Evolutionary conservation across 2,329 filamentous ascomycete species (phyloP).

Genomic region (Diatrype stigma): DNA sequence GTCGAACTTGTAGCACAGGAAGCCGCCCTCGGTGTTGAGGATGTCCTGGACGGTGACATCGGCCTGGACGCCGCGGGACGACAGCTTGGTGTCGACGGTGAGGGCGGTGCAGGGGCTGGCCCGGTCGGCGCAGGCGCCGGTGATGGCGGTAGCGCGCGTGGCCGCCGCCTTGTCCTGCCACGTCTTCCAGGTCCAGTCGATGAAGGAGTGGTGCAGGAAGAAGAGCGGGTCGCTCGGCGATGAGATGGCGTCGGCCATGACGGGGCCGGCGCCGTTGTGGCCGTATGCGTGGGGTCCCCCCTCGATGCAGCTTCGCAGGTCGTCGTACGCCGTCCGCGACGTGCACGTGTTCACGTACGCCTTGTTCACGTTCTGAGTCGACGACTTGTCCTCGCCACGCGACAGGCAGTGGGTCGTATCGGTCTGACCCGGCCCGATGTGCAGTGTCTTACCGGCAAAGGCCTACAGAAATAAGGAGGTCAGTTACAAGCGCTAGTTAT

Average conservation of each 20-base stretch:
- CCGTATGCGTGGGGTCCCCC: conserved; percentile 28
- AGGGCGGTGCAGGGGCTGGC: conserved; percentile 19
- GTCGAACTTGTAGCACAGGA: conserved; percentile 26
- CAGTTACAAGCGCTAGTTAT: neutral
- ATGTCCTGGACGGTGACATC: conserved; percentile 22
- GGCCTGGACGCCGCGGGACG: conserved; percentile 22
- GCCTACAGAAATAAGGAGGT: conserved; percentile 7
- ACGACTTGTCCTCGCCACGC: neutral
- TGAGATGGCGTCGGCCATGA: conserved; percentile 29
- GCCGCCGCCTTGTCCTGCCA: conserved; percentile 21
- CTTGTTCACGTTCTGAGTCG: conserved; percentile 1
- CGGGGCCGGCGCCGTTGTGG: conserved; percentile 28
- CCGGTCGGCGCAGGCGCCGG: conserved; percentile 20
- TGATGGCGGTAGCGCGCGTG: conserved; percentile 21
- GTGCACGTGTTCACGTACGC: conserved; percentile 10
- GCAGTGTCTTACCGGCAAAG: conserved; percentile 19
- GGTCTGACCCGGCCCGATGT: conserved; percentile 13
- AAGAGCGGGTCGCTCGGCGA: conserved; percentile 28
- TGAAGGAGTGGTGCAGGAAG: conserved; percentile 30
- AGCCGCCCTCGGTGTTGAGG: conserved; percentile 20
- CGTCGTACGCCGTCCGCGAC: conserved; percentile 4
- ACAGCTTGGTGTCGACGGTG: conserved; percentile 24
- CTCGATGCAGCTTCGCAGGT: conserved; percentile 9
- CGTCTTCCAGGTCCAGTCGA: conserved; percentile 26
- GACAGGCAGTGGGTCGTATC: conserved; percentile 10